Evolutionary conservation across 805 yeast species (phyloP).

Genomic region (Phaffomyces thermotolerans): DNA sequence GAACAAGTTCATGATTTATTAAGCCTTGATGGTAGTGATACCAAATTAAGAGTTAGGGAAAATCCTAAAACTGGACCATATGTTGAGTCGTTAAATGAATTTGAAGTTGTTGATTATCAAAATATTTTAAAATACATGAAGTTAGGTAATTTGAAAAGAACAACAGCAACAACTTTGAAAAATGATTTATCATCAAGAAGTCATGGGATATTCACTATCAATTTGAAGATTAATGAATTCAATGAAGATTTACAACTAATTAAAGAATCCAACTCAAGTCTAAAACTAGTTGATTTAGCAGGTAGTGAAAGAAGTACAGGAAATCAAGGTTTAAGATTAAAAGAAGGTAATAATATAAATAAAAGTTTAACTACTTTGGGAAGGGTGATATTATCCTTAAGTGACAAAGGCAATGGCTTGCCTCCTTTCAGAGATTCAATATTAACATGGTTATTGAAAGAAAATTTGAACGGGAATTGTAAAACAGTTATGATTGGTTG

Average conservation of each 20-base stretch:
- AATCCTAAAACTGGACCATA: conserved; percentile 61
- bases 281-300: conserved; percentile 73
- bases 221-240: conserved; percentile 50
- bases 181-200: conserved; percentile 71
- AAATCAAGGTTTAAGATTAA: conserved; percentile 50
- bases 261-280: conserved; percentile 47
- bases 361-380: conserved; percentile 75
- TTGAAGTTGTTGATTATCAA: conserved; percentile 36
- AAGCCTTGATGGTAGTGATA: conserved; percentile 2
- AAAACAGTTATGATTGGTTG: conserved; percentile 86
- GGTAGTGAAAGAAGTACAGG: conserved; percentile 75
- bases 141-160: conserved; percentile 48
- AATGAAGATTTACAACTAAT: conserved; percentile 31
- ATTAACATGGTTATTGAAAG: conserved; percentile 68
- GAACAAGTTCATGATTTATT: conserved; percentile 68
- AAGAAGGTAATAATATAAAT: conserved; percentile 74
- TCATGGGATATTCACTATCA: conserved; percentile 68
- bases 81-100: conserved; percentile 59
- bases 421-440: conserved; percentile 52
- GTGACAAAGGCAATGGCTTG: conserved; percentile 31
- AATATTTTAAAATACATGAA: conserved; percentile 42
- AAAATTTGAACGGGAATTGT: conserved; percentile 78
- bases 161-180: conserved; percentile 68
- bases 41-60: conserved; percentile 46
- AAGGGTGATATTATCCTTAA: conserved; percentile 48